These are phyloP conservation scores for Curvularia spicifera DNA, from an alignment of 2,329 filamentous ascomycete genomes.

Conservation along the genomic window DNA sequence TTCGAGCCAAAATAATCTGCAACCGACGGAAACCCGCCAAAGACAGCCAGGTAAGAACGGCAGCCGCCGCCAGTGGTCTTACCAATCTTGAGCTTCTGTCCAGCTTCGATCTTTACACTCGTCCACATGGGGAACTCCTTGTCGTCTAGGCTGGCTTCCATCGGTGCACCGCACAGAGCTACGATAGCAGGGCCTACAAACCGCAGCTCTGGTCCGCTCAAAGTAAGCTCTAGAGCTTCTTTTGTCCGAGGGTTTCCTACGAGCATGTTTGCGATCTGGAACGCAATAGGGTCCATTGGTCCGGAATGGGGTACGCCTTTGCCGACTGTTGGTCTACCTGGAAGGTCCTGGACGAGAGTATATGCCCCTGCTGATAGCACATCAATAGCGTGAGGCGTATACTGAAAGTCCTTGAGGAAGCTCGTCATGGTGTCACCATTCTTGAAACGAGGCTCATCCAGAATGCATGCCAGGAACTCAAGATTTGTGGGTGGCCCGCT, in stretches of 20 bases:
- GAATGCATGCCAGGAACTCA: constrained; percentile 60
- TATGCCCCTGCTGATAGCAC: constrained; percentile 63
- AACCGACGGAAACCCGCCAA: constrained; percentile 61
- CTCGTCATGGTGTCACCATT: constrained; percentile 63
- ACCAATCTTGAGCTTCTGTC: constrained; percentile 62
- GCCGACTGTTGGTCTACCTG: constrained; percentile 62
- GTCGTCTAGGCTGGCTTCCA: constrained; percentile 61
- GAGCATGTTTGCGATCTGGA: constrained; percentile 65
- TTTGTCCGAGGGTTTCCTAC: constrained; percentile 61
- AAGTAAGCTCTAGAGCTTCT: constrained; percentile 66
- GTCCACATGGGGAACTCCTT: constrained; percentile 62
- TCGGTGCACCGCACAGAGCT: constrained; percentile 63
- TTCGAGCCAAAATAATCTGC: constrained; percentile 66
- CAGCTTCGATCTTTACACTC: constrained; percentile 57
- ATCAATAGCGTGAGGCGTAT: constrained; percentile 60
- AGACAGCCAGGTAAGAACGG: constrained; percentile 64
- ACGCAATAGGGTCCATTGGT: constrained; percentile 67
- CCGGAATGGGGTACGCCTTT: constrained; percentile 66
- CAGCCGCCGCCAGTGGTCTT: constrained; percentile 61
- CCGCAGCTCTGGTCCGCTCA: constrained; percentile 64
- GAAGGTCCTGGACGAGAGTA: constrained; percentile 65
- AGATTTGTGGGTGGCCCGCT: constrained; percentile 65
- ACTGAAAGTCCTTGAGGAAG: constrained; percentile 61
- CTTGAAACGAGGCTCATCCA: constrained; percentile 55
- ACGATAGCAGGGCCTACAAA: constrained; percentile 63